phyloP scores from a whole-genome alignment of 192 early-diverging fungal genomes.

The Mortierella alpina region DNA sequence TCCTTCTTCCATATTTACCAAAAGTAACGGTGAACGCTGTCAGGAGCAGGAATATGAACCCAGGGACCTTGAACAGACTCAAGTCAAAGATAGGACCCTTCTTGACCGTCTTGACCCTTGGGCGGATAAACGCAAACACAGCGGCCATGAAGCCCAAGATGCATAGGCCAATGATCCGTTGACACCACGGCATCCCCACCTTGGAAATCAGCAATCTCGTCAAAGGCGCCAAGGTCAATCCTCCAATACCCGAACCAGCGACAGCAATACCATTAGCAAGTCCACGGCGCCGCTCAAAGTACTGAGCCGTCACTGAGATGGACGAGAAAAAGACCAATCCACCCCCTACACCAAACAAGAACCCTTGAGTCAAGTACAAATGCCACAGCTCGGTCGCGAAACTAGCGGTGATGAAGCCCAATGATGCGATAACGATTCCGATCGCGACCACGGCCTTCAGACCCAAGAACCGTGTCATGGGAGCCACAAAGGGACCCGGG shows the following conservation, averaged over 20 bases:
- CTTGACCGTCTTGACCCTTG: constrained; percentile 33
- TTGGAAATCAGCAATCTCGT: constrained; percentile 43
- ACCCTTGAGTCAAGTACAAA: constrained; percentile 70
- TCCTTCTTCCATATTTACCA: constrained; percentile 16
- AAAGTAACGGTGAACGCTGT: constrained; percentile 57
- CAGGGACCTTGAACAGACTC: constrained; percentile 51
- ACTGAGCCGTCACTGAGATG: constrained; percentile 71
- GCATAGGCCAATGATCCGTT: constrained; percentile 51
- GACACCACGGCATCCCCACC: constrained; percentile 50
- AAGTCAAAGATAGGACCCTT: constrained; percentile 52
- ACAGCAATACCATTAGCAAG: constrained; percentile 76
- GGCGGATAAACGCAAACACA: constrained; percentile 54
- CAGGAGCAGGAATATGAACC: constrained; percentile 43
- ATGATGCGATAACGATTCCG: constrained; percentile 53
- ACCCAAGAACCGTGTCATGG: constrained; percentile 40
- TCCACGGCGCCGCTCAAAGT: constrained; percentile 70
- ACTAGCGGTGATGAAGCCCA: constrained; percentile 70
- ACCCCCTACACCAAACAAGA: constrained; percentile 70
- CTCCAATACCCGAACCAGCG: constrained; percentile 77
- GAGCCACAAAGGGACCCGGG: constrained; percentile 52
- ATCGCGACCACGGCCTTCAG: constrained; percentile 35
- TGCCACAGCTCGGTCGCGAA: constrained; percentile 76
- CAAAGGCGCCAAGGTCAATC: constrained; percentile 68
- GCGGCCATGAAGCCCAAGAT: constrained; percentile 50
- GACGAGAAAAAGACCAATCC: constrained; percentile 74